Evolutionary conservation across 2,329 filamentous ascomycete genomes (phyloP), one percentile per base, ranked within the genome.

Genomic region (Bipolaris cookei): DNA sequence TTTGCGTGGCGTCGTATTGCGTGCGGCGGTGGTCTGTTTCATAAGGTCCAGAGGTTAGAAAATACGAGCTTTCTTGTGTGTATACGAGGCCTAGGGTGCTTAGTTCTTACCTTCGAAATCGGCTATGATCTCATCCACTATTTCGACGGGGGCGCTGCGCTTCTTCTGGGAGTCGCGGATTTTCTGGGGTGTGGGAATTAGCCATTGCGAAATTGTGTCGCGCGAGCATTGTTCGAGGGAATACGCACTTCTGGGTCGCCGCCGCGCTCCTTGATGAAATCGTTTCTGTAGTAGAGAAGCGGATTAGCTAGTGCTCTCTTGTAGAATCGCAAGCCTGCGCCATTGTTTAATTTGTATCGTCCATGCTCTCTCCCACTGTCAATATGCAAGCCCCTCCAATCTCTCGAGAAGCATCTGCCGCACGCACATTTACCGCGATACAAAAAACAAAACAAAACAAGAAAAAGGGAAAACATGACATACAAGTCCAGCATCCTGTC

Each of bases 91-190:
- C 4, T 4, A 21, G 21, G 4, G 7, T 7, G 23, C 6, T 11
- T 32, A 23, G 7, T 21, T 30, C 51, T 53, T 53, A 42, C 51
- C 51, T 75, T 96, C 90, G 76, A 90, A 97, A 74, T 96, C 81
- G 20, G 84, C 84, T 74, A 97, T 95, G 59, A 98, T 87, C 80
- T 96, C 90, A 80, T 99, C 94, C 23, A 99, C 94, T 45, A 89
- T 82, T 73, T 92, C 90, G 71, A 92, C 90, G 13, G 88, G 84
- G 46, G 91, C 93, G 81, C 87, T 86, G 68, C 95, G 88, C 74
- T 88, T 88, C 68, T 90, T 86, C 80, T 99, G 95, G 64, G 90
- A 95, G 78, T 97, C 92, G 77, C 90, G 90, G 78, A 99, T 95
- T 81, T 88, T 89, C 54, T 57, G 20, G 2, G 3, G 2, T 14